A percentile compares a stretch with the other conserved stretches of the same genome.
These are phyloP conservation scores for Pseudodiploospora longispora DNA, from an alignment of 2,329 filamentous ascomycete genomes.

Conservation along the genomic window DNA sequence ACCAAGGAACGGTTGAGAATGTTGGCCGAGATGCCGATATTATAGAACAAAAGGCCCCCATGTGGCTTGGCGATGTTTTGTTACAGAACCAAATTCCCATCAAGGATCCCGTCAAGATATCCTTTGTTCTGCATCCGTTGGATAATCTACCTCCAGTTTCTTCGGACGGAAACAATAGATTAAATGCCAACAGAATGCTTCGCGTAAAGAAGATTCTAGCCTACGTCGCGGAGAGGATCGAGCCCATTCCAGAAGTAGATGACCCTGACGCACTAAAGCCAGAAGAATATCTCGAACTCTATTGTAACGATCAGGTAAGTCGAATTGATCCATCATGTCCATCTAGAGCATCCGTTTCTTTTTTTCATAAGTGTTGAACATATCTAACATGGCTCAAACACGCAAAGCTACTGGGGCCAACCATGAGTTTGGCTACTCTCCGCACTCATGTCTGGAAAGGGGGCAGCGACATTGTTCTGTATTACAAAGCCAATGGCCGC, in stretches of 20 bases:
- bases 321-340: not conserved
- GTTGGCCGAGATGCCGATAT: conserved; percentile 70
- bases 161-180: conserved; percentile 73
- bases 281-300: conserved; percentile 90
- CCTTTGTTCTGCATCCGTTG: conserved; percentile 79
- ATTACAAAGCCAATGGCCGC: conserved; percentile 88
- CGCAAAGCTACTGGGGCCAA: conserved; percentile 56
- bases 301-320: conserved; percentile 84
- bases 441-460: conserved; percentile 90
- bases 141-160: conserved; percentile 68
- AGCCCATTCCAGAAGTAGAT: conserved; percentile 54
- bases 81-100: conserved; percentile 71
- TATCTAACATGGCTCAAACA: no score
- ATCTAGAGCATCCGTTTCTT: not conserved
- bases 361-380: not conserved
- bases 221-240: conserved; percentile 88
- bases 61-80: conserved; percentile 87
- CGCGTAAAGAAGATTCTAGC: conserved; percentile 88
- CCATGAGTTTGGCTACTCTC: conserved; percentile 90
- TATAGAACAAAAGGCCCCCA: conserved; percentile 78
- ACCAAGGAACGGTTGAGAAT: conserved; percentile 76
- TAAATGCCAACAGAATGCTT: conserved; percentile 96
- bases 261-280: conserved; percentile 59
- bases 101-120: conserved; percentile 96
- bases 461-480: conserved; percentile 82